Conservation (phyloP, 2,329 filamentous ascomycete genomes). For the Fusarium sulawesiense region DNA sequence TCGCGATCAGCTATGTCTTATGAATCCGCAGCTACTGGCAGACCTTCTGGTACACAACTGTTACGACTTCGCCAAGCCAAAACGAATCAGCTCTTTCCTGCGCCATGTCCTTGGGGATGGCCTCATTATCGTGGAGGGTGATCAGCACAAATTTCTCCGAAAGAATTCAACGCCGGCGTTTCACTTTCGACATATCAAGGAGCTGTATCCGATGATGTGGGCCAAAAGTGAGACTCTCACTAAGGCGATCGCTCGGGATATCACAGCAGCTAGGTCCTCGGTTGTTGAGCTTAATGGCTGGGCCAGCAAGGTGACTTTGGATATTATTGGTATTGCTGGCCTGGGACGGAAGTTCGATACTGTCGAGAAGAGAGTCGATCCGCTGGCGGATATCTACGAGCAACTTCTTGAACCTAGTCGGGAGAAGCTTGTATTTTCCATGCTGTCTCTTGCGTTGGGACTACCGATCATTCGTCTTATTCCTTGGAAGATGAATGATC, state of each 20-base stretch:
- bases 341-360: conserved; percentile 66
- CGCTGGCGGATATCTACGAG: conserved; percentile 58
- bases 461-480: conserved; percentile 17
- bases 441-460: conserved; percentile 29
- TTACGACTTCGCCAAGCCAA: conserved; percentile 66
- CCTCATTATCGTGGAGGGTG: conserved; percentile 73
- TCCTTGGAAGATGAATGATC: conserved; percentile 38
- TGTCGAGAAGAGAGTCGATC: conserved; percentile 51
- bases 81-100: conserved; percentile 60
- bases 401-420: conserved; percentile 59
- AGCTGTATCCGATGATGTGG: conserved; percentile 78
- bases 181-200: conserved; percentile 74
- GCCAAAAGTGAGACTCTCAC: conserved; percentile 57
- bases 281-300: conserved; percentile 58
- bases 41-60: conserved; percentile 51
- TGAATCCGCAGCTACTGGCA: conserved; percentile 41
- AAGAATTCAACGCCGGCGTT: conserved; percentile 77
- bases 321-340: conserved; percentile 70
- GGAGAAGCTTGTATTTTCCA: conserved; percentile 57
- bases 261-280: conserved; percentile 29
- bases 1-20: conserved; percentile 36
- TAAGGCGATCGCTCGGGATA: conserved; percentile 57
- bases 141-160: conserved; percentile 76
- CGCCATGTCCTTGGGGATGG: conserved; percentile 67
- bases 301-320: conserved; percentile 65